Conservation (phyloP, 768 basidiomycete species). For the Phanerochaete carnosa region DNA sequence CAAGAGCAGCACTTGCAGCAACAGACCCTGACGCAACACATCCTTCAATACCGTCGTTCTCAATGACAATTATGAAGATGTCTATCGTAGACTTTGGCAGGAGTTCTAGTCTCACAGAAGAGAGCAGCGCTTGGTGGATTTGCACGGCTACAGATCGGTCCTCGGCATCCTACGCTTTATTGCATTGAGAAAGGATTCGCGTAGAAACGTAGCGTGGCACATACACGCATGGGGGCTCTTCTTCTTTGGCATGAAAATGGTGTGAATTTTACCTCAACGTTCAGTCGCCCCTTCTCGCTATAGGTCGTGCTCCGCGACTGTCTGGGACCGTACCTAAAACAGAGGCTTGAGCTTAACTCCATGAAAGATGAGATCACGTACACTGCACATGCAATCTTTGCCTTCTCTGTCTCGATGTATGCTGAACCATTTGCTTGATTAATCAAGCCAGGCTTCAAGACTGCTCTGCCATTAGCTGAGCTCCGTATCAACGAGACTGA, state of each 20-base stretch:
- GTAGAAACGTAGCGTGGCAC: constrained; percentile 27
- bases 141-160: constrained; percentile 80
- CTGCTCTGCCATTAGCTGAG: constrained; percentile 38
- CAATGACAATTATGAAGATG: constrained; percentile 84
- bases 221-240: constrained; percentile 82
- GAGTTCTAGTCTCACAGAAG: constrained; percentile 82
- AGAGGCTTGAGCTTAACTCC: neutral
- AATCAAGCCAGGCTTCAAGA: constrained; percentile 86
- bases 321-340: constrained; percentile 72
- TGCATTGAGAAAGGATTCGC: neutral
- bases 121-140: constrained; percentile 80
- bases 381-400: constrained; percentile 97
- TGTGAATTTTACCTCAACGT: constrained; percentile 95
- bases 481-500: constrained; percentile 21
- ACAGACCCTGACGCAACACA: constrained; percentile 84
- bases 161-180: constrained; percentile 76
- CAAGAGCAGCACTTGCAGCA: constrained; percentile 87
- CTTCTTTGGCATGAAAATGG: constrained; percentile 84
- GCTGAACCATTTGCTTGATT: constrained; percentile 95
- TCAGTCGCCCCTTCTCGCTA: constrained; percentile 84
- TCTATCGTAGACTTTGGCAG: constrained; percentile 96
- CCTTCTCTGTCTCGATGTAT: constrained; percentile 89
- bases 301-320: constrained; percentile 80
- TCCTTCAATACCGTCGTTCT: constrained; percentile 88
- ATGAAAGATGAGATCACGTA: constrained; percentile 37